Percentiles rank a stretch among this genome's conserved stretches.
Evolutionary conservation across 345 rosid species (phyloP).

Genomic region (Populus alba): DNA sequence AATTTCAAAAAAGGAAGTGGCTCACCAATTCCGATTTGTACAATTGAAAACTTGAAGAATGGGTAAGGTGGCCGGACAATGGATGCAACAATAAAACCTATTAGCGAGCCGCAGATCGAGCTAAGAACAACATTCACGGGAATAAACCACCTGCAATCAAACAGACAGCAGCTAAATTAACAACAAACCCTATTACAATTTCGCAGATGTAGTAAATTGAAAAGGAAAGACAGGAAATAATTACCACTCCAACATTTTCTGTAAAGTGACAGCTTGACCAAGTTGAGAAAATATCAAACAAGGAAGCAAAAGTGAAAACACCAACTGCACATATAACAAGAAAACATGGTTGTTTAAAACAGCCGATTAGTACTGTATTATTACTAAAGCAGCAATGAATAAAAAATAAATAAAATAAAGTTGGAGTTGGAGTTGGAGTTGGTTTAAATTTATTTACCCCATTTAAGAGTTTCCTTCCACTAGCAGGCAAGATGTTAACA

Average conservation of each 20-base stretch:
- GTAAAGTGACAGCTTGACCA: conserved; percentile 82
- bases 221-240: neutral
- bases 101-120: conserved; percentile 68
- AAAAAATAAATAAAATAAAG: too few relatives aligned
- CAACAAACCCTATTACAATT: neutral
- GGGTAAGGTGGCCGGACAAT: conserved; percentile 88
- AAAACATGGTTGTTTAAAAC: neutral
- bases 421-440: neutral
- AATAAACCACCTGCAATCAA: conserved; percentile 87
- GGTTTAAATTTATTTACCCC: conserved; percentile 56
- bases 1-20: neutral
- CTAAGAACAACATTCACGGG: conserved; percentile 81
- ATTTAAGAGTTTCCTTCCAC: conserved; percentile 83
- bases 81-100: conserved; percentile 64
- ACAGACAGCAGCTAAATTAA: neutral
- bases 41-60: conserved; percentile 83
- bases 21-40: conserved; percentile 89
- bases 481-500: conserved; percentile 86
- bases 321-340: conserved; percentile 52
- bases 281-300: conserved; percentile 96
- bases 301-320: conserved; percentile 94
- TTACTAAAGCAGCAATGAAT: neutral
- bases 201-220: neutral
- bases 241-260: conserved; percentile 89
- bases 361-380: neutral